Evolutionary conservation across 2,329 filamentous ascomycete genomes (phyloP).

Genomic region (Diaporthe vexans): DNA sequence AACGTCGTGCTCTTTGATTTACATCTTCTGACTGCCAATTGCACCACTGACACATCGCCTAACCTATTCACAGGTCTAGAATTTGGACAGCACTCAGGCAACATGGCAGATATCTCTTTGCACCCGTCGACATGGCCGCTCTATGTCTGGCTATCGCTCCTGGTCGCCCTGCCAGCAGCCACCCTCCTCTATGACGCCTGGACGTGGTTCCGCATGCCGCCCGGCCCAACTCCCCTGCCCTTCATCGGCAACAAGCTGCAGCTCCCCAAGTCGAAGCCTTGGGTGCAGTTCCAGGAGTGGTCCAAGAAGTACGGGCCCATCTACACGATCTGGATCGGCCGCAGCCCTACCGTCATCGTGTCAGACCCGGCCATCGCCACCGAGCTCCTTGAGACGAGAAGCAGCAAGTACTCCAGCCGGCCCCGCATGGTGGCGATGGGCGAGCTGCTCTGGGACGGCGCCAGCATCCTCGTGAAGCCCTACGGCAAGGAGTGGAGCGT

Average conservation of each 20-base stretch:
- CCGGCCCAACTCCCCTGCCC: constrained; percentile 60
- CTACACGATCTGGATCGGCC: constrained; percentile 62
- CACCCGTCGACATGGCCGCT: constrained; percentile 42
- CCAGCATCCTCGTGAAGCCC: constrained; percentile 62
- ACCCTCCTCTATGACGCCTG: constrained; percentile 50
- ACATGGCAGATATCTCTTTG: constrained; percentile 31
- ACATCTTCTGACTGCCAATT: not conserved
- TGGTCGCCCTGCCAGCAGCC: constrained; percentile 44
- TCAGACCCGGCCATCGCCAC: constrained; percentile 58
- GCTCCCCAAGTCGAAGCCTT: constrained; percentile 47
- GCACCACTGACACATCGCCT: not conserved
- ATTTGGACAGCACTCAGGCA: not conserved
- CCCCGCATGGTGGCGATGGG: constrained; percentile 46
- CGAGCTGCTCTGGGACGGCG: constrained; percentile 53
- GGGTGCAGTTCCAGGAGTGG: constrained; percentile 59
- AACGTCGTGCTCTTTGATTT: not conserved
- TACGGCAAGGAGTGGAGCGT: constrained; percentile 62
- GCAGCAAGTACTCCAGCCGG: constrained; percentile 51
- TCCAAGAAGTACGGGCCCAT: constrained; percentile 60
- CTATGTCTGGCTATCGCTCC: constrained; percentile 44
- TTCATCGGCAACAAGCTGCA: constrained; percentile 58
- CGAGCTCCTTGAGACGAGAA: constrained; percentile 61
- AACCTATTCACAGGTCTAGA: not conserved
- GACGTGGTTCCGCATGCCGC: constrained; percentile 57
- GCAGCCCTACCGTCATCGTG: constrained; percentile 59